Conservation (phyloP, 495 filamentous ascomycete species). For the Aspergillus leporis region DNA sequence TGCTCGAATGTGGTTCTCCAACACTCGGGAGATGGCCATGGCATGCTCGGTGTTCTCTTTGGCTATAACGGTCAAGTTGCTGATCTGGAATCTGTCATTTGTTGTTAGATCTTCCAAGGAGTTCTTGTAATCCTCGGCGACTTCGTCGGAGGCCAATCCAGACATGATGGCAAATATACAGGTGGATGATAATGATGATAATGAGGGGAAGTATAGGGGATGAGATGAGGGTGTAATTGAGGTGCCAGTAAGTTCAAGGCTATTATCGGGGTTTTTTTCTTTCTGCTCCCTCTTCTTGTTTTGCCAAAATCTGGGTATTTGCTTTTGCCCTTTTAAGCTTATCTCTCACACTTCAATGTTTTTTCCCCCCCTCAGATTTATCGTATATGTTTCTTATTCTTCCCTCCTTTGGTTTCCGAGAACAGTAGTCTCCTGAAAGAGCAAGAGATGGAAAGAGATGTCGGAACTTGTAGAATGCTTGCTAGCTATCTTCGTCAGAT, state of each 20-base stretch:
- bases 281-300: not conserved
- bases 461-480: slow-evolving; percentile 54
- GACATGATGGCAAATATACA: slow-evolving; percentile 59
- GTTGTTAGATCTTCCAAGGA: slow-evolving; percentile 87
- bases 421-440: slow-evolving; percentile 32
- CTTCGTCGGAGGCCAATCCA: slow-evolving; percentile 75
- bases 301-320: too few species aligned
- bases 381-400: slow-evolving; percentile 31
- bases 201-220: slow-evolving; percentile 8
- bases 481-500: slow-evolving; percentile 51
- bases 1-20: slow-evolving; percentile 89
- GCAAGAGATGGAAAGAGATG: slow-evolving; percentile 45
- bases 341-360: not conserved
- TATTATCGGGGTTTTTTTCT: slow-evolving; percentile 1
- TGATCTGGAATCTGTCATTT: slow-evolving; percentile 90
- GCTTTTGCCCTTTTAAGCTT: slow-evolving; percentile 1
- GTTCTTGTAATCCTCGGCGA: slow-evolving; percentile 91
- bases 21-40: slow-evolving; percentile 79
- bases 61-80: slow-evolving; percentile 92
- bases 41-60: slow-evolving; percentile 96
- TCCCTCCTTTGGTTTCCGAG: slow-evolving; percentile 31
- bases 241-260: not conserved
- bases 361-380: slow-evolving; percentile 17
- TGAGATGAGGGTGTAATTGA: slow-evolving; percentile 1
- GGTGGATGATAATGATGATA: slow-evolving; percentile 9